A percentile compares a stretch with the other conserved stretches of the same genome.
These are phyloP conservation scores for Themeda triandra DNA, from an alignment of 176 grass and related monocot species.

Conservation along the genomic window DNA sequence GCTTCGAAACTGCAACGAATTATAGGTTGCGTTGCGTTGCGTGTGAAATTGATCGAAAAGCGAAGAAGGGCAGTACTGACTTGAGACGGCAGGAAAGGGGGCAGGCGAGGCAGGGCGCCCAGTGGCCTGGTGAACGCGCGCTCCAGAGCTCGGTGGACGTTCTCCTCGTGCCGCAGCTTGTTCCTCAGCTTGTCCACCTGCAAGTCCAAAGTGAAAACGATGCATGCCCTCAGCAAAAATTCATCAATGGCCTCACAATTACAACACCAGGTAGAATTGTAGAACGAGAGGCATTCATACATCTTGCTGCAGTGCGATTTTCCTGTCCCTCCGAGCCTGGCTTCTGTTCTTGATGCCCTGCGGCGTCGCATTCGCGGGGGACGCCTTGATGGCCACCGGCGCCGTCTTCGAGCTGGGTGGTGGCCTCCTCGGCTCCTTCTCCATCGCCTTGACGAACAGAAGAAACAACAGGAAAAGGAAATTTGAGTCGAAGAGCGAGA, in stretches of 20 bases:
- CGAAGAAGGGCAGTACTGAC: slow-evolving; percentile 12
- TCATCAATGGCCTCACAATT: neutral
- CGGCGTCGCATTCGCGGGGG: neutral
- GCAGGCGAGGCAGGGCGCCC: slow-evolving; percentile 85
- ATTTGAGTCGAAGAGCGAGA: slow-evolving; percentile 7
- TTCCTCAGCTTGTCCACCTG: slow-evolving; percentile 89
- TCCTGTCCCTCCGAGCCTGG: slow-evolving; percentile 61
- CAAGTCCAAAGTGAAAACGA: neutral
- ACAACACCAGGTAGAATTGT: neutral
- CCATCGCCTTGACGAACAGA: slow-evolving; percentile 47
- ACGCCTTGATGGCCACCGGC: slow-evolving; percentile 33
- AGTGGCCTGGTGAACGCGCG: slow-evolving; percentile 83
- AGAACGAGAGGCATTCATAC: slow-evolving; percentile 29
- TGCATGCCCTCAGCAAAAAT: neutral
- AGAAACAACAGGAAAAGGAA: slow-evolving; percentile 5
- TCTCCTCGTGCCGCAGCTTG: slow-evolving; percentile 90
- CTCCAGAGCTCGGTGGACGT: slow-evolving; percentile 86
- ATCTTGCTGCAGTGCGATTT: slow-evolving; percentile 84
- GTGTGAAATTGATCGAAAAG: neutral
- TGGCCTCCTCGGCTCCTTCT: slow-evolving; percentile 54
- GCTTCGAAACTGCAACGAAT: neutral
- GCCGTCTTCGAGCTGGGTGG: slow-evolving; percentile 31
- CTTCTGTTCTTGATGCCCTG: slow-evolving; percentile 24
- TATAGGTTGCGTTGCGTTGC: neutral
- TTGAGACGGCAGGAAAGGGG: slow-evolving; percentile 80